Evolutionary conservation across 805 yeast genomes (phyloP).

Genomic region (Starmerella vaccinii): DNA sequence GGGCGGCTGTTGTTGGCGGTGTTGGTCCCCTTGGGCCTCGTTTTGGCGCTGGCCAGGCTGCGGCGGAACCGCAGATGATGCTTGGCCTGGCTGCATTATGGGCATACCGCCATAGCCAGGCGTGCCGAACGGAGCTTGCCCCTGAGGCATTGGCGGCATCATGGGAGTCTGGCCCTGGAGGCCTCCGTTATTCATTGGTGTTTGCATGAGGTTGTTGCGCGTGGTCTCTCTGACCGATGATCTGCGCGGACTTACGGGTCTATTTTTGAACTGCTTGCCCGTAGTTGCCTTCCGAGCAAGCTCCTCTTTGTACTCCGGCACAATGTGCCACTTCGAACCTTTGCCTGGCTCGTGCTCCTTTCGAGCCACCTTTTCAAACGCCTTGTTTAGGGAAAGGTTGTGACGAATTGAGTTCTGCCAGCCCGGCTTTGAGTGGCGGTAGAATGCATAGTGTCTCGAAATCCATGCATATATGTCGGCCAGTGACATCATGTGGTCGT

Average conservation of each 20-base stretch:
- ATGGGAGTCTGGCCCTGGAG: neutral
- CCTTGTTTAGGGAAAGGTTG: constrained; percentile 86
- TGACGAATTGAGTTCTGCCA: constrained; percentile 99
- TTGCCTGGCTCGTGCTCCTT: constrained; percentile 95
- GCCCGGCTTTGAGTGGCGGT: constrained; percentile 83
- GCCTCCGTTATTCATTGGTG: neutral
- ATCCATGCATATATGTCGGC: constrained; percentile 92
- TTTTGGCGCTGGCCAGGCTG: neutral
- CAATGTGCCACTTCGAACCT: constrained; percentile 98
- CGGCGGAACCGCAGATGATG: neutral
- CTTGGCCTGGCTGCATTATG: neutral
- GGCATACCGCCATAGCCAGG: constrained; percentile 16
- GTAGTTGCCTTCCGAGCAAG: constrained; percentile 63
- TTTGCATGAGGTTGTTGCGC: neutral
- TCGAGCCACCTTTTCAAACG: constrained; percentile 94
- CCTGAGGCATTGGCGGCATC: neutral
- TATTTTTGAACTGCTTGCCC: constrained; percentile 15
- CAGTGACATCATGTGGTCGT: constrained; percentile 77
- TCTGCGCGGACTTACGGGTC: constrained; percentile 3
- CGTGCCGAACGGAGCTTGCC: neutral
- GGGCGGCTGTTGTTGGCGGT: constrained; percentile 11
- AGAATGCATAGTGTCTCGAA: constrained; percentile 75
- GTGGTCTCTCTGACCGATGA: neutral
- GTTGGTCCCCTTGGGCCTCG: neutral
- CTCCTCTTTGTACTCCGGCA: constrained; percentile 73